Percentiles rank a stretch among this genome's conserved stretches.
Conservation (phyloP, 2,329 filamentous ascomycete species). For the Xylaria polymorpha region DNA sequence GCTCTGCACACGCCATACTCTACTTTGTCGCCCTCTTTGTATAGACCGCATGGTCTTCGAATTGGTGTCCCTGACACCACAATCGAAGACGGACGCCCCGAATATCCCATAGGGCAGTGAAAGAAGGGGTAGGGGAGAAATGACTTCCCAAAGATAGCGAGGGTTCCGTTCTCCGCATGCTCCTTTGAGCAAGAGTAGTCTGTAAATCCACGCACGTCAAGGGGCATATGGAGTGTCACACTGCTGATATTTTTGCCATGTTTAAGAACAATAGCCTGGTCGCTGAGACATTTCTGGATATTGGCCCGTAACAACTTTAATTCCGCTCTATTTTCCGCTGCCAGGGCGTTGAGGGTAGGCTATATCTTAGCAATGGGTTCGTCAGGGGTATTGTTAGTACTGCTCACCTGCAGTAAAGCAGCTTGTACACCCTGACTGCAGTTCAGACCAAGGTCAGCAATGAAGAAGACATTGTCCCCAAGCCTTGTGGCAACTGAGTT, state of each 20-base stretch:
- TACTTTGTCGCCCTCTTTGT: conserved; percentile 36
- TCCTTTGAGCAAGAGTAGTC: conserved; percentile 68
- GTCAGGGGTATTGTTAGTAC: neutral
- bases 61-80: conserved; percentile 46
- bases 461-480: conserved; percentile 63
- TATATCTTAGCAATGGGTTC: conserved; percentile 25
- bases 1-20: conserved; percentile 46
- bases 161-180: conserved; percentile 62
- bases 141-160: conserved; percentile 44
- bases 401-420: conserved; percentile 38
- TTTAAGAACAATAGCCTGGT: conserved; percentile 39
- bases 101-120: conserved; percentile 40
- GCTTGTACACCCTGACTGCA: conserved; percentile 23
- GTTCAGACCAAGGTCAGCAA: conserved; percentile 55
- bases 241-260: conserved; percentile 51
- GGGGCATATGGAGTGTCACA: conserved; percentile 64
- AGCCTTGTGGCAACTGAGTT: conserved; percentile 64
- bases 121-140: conserved; percentile 39
- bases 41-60: conserved; percentile 42
- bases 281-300: conserved; percentile 38
- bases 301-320: conserved; percentile 38
- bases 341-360: conserved; percentile 43
- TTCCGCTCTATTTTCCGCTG: conserved; percentile 34
- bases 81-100: conserved; percentile 40
- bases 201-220: conserved; percentile 66